Evolutionary conservation across 768 basidiomycete genomes (phyloP), one percentile per base, ranked within the genome.

Genomic region (Tubosaeta brunneosetosa): DNA sequence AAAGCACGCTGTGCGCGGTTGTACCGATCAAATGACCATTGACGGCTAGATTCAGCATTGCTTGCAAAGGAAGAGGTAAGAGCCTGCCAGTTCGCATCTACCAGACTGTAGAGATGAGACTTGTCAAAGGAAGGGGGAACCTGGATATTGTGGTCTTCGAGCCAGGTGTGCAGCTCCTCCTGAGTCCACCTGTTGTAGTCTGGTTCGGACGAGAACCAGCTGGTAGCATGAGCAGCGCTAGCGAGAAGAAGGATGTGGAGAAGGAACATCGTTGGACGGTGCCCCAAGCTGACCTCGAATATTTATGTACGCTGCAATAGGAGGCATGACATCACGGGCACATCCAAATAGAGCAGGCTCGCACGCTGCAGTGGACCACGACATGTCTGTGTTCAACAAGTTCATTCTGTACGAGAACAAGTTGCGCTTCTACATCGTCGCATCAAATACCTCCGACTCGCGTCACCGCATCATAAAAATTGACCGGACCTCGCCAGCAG

Each of bases 371-470:
- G n/a, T 10, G 8, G 27, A 32, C 56, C 25, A 44, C 48, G 14
- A 60, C 45, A 14, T 17, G 27, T 49, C 50, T 14, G 55, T 64
- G 13, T 70, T 68, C 68, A 94, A 93, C 74, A 91, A 91, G 66
- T 94, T 91, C 73, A 86, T 92, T 31, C 73, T 98, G 3, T 97
- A 97, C 68, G 95, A 99, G 73, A 97, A 92, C 61, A 83, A 85
- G 51, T 78, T 86, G 22, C 86, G 91, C 16, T 93, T 95, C 77
- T 97, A 85, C 73, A 82, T 99, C 49, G 84, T 97, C 55, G 94
- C 90, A 3, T 94, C 90, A 38, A 93, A 93, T 71, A 81, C 91
- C 1, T 83, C 88, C 16, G 91, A 91, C 53, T 88, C 91, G 1
- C 81, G 88, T 1, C 94, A 97, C 64, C 82, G 90, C 17, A 91